Percentiles rank a stretch among this genome's conserved stretches.
phyloP scores from a whole-genome alignment of 345 rosid species.

The Arabis alpina region DNA sequence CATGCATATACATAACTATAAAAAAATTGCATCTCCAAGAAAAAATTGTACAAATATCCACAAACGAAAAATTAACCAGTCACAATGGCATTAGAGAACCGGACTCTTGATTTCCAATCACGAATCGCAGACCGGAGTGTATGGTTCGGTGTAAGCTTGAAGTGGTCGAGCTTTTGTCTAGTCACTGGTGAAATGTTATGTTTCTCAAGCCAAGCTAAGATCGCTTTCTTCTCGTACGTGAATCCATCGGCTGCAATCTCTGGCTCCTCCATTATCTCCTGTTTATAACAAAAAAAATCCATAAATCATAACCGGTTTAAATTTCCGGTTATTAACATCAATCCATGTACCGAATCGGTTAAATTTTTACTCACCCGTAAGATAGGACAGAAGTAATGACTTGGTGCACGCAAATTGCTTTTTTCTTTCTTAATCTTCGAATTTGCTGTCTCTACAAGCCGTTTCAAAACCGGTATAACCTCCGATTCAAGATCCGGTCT shows the following conservation, averaged over 20 bases:
- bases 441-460: constrained; percentile 59
- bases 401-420: constrained; percentile 56
- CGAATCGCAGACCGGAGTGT: constrained; percentile 72
- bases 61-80: constrained; percentile 8
- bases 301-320: constrained; percentile 3
- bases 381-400: constrained; percentile 85
- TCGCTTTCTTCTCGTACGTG: constrained; percentile 78
- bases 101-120: constrained; percentile 70
- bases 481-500: constrained; percentile 84
- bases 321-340: neutral
- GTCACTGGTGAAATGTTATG: constrained; percentile 79
- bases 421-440: constrained; percentile 52
- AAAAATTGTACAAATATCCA: neutral
- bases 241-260: constrained; percentile 86
- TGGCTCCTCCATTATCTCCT: constrained; percentile 90
- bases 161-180: constrained; percentile 60
- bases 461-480: constrained; percentile 76
- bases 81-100: constrained; percentile 32
- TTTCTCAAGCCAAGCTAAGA: constrained; percentile 75
- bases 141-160: constrained; percentile 62
- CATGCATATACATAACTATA: constrained; percentile 4
- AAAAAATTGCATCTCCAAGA: neutral
- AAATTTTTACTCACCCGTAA: constrained; percentile 55
- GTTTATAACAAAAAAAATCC: constrained; percentile 21
- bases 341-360: neutral